Base-by-base conservation (phyloP, 306 rosid genomes). In the Alnus glutinosa region DNA sequence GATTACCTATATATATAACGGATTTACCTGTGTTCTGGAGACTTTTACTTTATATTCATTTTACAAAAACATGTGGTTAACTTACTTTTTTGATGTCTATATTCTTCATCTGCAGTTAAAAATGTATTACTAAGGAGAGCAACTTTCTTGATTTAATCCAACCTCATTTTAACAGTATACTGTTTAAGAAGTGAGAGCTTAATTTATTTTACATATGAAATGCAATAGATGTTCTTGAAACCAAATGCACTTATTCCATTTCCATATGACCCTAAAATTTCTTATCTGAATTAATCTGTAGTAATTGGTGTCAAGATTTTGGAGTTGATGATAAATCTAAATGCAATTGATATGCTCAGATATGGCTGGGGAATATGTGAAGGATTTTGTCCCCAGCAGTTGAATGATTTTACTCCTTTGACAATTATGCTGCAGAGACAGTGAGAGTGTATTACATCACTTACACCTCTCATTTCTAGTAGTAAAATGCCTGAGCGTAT, bases 21-120 rank as follows among this genome's bases (percentile, higher is more conserved):
- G 66, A 32, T 44, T 48, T 80, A 63, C 50, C 55, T 13, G 32
- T 68, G 66, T 42, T 1, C 52, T 71, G 70, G 81, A 73, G 44
- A 66, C 55, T 68, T 64, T 68, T 49, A 70, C 36, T 54, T 59
- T 58, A 59, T 52, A 34, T 55, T 73, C 73, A 16, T 52, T 70
- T 44, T 37, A 54, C 55, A 37, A 74, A 67, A 61, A 74, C 51
- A 39, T 59, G n/a, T 71, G 70, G 9, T 66, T 42, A 11, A 42
- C 28, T 68, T 63, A 3, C 46, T 14, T 63, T 12, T 13, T 63
- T 14, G 13, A 34, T 63, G 46, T 34, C 18, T 6, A 6, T 13
- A 63, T 63, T 54, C 9, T 63, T 63, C 44, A 14, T 14, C 70
- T 4, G 16, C 18, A 13, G 70, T 63, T 5, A 63, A 63, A 54